Evolutionary conservation across 306 rosid genomes (phyloP), one percentile per base, ranked within the genome.

Genomic region (Sindora glabra): DNA sequence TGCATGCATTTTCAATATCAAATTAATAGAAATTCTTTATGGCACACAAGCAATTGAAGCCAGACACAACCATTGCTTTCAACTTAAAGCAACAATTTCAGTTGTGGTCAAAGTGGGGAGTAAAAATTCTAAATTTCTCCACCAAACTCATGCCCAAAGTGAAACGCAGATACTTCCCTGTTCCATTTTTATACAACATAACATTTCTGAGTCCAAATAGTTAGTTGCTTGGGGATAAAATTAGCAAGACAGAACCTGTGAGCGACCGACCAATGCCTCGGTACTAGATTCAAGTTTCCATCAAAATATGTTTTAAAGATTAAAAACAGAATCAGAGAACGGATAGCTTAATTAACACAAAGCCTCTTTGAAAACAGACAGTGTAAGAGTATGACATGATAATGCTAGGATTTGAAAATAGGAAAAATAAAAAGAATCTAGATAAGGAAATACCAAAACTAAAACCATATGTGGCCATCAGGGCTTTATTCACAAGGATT

Each of bases 401-500:
- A 55, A 70, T 13, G 22, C 70, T 33, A 48, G 10, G 67, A 49
- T 2, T 15, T 21, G 38, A 18, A 19, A 34, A 24, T 12, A 6
- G 52, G 12, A 25, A 39, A 49, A 25, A 19, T 1, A 36, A 18
- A 26, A 24, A 61, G 40, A 27, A 11, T 13, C 1, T 10, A 0
- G 14, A 69, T 1, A 62, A 49, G 56, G 51, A 49, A 51, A 10
- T 66, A 83, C 95, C 95, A 45, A 87, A 87, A 73, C 65, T 81
- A 75, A 83, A 87, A 67, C 90, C 95, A 77, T 81, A 63, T 1
- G 74, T 81, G 12, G 84, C 90, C 90, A 87, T 77, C 27, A 87
- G 77, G 12, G 90, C 77, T 64, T 87, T 87, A 27, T 87, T 87
- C 55, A 83, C 90, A 41, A 83, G 73, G 45, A 87, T 87, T 48